Base-by-base conservation (phyloP, 768 basidiomycete species). In the Russula sp. region DNA sequence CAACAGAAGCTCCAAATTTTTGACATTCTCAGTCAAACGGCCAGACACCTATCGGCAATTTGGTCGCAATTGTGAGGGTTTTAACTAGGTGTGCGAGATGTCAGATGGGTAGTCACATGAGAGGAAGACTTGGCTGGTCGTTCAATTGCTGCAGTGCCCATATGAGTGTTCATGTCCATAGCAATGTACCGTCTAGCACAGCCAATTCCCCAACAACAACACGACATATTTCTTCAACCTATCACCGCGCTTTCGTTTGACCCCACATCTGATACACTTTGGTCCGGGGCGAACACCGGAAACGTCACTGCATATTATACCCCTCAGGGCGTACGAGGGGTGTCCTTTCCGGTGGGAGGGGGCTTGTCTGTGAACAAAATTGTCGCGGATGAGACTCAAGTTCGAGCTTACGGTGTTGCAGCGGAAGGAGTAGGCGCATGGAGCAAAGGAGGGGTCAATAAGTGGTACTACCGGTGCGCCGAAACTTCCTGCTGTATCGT, bases 231-330 rank as follows among this genome's bases (percentile, higher is more conserved):
- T 53, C 66, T 67, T 3, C 81, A 83, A 68, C 81, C 87, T 31
- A 79, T 89, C 53, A 87, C 89, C 27, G 83, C 91, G 0, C 79
- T 97, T 61, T 83, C 87, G 0, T 95, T 98, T 72, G 96, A 99
- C 74, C 88, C 93, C 8, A 86, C 89, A 22, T 91, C 92, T 0
- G 94, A 98, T 73, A 84, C 88, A 6, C 77, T 99, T 40, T 97
- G 94, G 94, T 78, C 87, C 52, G 95, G 94, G 35, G 80, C 83
- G 9, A 83, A 85, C 61, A 75, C 82, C 34, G 95, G 96, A 3
- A 77, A 77, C 61, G 80, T 97, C 64, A 72, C 80, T 45, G 87
- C 89, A 1, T 82, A 86, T 71, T 85, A 90, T 75, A 80, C 84
- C 47, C 72, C 80, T 35, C 80, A 79, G 53, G 87, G 85, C 16